phyloP scores from a whole-genome alignment of 78 protist species.

The Chrysochromulina parva region DNA sequence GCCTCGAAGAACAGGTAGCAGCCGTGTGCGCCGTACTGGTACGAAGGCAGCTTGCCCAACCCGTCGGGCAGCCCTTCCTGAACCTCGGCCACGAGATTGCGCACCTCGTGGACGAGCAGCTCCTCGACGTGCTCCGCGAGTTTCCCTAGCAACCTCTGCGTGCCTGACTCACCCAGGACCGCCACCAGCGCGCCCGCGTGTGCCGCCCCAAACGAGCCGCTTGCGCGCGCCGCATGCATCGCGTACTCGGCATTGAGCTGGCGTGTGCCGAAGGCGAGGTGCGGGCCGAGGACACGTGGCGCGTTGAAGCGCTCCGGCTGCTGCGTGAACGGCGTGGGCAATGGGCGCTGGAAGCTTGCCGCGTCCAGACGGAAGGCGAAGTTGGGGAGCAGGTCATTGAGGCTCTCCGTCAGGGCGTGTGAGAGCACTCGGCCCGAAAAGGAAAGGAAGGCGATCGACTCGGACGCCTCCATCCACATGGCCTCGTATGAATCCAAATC shows the following conservation, averaged over 20 bases:
- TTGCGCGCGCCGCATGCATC: neutral
- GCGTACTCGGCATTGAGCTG: neutral
- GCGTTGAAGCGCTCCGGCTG: conserved; percentile 39
- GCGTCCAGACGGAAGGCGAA: conserved; percentile 59
- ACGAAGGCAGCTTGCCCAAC: conserved; percentile 55
- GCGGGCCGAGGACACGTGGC: conserved; percentile 47
- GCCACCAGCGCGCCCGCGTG: neutral
- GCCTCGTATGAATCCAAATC: conserved; percentile 70
- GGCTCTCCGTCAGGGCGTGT: conserved; percentile 37
- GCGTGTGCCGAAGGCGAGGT: conserved; percentile 61
- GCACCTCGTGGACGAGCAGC: neutral
- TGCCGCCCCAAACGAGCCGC: neutral
- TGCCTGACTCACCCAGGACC: conserved; percentile 17
- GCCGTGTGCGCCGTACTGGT: conserved; percentile 60
- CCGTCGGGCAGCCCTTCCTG: neutral
- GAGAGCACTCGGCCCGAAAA: conserved; percentile 71
- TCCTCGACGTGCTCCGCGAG: neutral
- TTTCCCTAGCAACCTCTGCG: neutral
- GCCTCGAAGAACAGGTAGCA: conserved; percentile 68
- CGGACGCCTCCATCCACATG: conserved; percentile 70
- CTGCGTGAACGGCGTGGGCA: conserved; percentile 41
- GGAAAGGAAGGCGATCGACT: conserved; percentile 69
- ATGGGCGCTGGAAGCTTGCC: conserved; percentile 72
- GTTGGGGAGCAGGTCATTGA: conserved; percentile 74
- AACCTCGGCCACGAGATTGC: conserved; percentile 75